A percentile compares a stretch with the other conserved stretches of the same genome.
Conservation (phyloP, 768 basidiomycete species). For the Suillus lakei region DNA sequence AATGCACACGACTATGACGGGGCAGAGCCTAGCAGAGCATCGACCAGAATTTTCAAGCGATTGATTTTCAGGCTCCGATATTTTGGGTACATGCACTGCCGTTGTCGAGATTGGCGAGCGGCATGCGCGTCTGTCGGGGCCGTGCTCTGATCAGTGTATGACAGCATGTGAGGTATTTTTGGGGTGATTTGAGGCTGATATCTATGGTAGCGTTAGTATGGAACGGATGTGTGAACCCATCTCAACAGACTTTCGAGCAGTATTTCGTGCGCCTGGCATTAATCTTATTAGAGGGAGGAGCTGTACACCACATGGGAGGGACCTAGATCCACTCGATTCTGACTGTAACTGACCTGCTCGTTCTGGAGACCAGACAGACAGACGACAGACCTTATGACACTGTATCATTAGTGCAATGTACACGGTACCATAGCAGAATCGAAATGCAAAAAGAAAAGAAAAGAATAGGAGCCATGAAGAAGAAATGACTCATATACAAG, state of each 20-base stretch:
- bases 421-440: neutral
- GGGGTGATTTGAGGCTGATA: conserved; percentile 88
- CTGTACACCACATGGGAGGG: neutral
- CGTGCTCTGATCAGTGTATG: neutral
- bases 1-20: conserved; percentile 77
- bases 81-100: conserved; percentile 89
- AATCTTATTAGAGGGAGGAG: neutral
- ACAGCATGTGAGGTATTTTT: conserved; percentile 93
- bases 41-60: conserved; percentile 78
- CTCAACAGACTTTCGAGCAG: conserved; percentile 84
- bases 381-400: neutral
- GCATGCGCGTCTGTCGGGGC: conserved; percentile 4
- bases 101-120: conserved; percentile 81
- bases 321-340: neutral
- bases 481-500: neutral
- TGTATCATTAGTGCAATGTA: conserved; percentile 7
- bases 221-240: conserved; percentile 92
- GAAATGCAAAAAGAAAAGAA: neutral
- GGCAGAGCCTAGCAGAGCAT: conserved; percentile 50
- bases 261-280: conserved; percentile 17
- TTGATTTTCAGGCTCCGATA: conserved; percentile 97
- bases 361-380: neutral
- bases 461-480: neutral
- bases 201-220: conserved; percentile 91
- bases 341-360: neutral